Conservation (phyloP, 2,329 filamentous ascomycete species). For the Sphaerulina musiva region DNA sequence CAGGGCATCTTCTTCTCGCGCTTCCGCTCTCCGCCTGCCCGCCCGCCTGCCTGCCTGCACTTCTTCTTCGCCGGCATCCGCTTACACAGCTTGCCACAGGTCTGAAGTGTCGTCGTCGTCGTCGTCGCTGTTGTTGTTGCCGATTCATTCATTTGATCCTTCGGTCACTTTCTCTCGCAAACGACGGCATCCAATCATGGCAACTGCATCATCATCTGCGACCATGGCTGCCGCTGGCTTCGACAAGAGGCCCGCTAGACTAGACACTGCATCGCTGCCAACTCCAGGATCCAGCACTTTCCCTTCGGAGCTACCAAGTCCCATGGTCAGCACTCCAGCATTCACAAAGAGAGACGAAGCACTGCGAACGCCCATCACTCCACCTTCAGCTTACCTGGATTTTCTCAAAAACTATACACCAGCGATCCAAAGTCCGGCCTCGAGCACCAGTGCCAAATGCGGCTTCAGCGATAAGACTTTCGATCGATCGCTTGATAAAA, state of each 20-base stretch:
- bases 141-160: constrained; percentile 31
- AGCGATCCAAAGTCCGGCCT: constrained; percentile 61
- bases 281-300: constrained; percentile 57
- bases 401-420: constrained; percentile 78
- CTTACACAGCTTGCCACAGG: constrained; percentile 24
- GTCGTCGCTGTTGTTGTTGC: constrained; percentile 18
- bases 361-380: constrained; percentile 78
- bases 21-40: constrained; percentile 16
- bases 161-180: constrained; percentile 26
- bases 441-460: constrained; percentile 50
- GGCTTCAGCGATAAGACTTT: constrained; percentile 41
- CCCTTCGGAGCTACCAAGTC: constrained; percentile 53
- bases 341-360: constrained; percentile 64
- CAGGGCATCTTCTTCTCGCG: constrained; percentile 10
- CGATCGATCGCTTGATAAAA: constrained; percentile 23
- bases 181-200: constrained; percentile 27
- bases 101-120: constrained; percentile 19
- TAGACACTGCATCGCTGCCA: constrained; percentile 37
- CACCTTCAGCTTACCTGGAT: constrained; percentile 82
- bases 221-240: constrained; percentile 33
- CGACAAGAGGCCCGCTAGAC: constrained; percentile 33
- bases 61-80: constrained; percentile 20
- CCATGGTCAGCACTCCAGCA: constrained; percentile 55
- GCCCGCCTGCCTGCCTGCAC: neutral
- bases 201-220: constrained; percentile 29